Evolutionary conservation across 1,284 basidiomycete species (phyloP), one percentile per base, ranked within the genome.

Genomic region (Apiotrichum montevideense): DNA sequence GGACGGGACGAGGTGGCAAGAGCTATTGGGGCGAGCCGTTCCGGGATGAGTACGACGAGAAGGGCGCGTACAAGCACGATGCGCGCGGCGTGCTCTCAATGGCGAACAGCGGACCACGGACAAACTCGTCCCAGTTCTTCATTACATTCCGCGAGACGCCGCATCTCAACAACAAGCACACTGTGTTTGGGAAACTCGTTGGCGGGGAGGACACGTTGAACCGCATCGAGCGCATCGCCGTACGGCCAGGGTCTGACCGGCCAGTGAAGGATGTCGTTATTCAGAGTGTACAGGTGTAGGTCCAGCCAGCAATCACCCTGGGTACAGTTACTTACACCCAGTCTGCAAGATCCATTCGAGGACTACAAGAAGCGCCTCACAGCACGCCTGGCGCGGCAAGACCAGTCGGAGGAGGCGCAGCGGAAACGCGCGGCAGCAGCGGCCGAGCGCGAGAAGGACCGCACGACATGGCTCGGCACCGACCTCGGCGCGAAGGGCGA

Each of bases 1-100:
- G 96, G 1, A 98, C 94, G 2, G 95, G 96, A 1, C 80, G 88
- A 34, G 96, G 95, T 4, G 95, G 95, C 6, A 80, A 89, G 68
- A 93, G 90, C n/a, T 87, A 85, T 70, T 98, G 95, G 95, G 92
- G 89, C 4, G 89, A 87, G 32, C 88, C 90, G 5, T 99, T 99
- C 78, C 82, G 92, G 55, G 95, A 98, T 70, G 95, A 98, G 76
- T 84, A 88, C 67, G 85, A 87, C 67, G 72, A 88, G 62, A 92
- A 90, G 72, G 85, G 85, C 48, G 90, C 91, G 2, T 88, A 85
- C 21, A 87, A 87, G 73, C 91, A 94, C 67, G 90, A 92, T 62
- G 79, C 81, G 45, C 81, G 93, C 9, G 93, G 93, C 3, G 73
- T 78, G 6, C 64, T 97, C 67, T 73, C 89, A 0, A 96, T 96